A percentile compares a stretch with the other conserved stretches of the same genome.
Conservation (phyloP, 768 basidiomycete species). For the Psilocybe tampanensis region DNA sequence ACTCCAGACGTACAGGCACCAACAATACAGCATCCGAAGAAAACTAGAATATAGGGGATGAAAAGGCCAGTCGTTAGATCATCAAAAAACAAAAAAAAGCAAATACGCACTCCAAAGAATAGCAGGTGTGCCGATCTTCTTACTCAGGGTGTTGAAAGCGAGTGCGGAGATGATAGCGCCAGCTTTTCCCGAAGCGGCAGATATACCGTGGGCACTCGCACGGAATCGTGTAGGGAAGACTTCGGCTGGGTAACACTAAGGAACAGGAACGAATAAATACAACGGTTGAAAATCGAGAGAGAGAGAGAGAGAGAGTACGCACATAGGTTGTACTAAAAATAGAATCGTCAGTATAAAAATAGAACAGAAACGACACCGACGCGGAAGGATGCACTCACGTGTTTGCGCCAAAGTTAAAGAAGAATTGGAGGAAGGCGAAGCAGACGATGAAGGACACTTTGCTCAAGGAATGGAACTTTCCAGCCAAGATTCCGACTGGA, state of each 20-base stretch:
- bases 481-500: conserved; percentile 69
- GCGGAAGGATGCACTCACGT: conserved; percentile 39
- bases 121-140: conserved; percentile 62
- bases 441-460: conserved; percentile 67
- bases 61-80: not conserved
- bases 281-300: not conserved
- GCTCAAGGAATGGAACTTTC: conserved; percentile 56
- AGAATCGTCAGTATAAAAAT: not conserved
- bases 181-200: conserved; percentile 71
- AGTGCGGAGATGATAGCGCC: conserved; percentile 81
- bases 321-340: conserved; percentile 53
- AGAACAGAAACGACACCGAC: too few relatives aligned
- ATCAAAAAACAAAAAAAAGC: not conserved
- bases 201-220: conserved; percentile 74
- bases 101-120: conserved; percentile 70
- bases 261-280: too few relatives aligned
- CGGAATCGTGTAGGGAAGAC: conserved; percentile 80
- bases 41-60: conserved; percentile 43
- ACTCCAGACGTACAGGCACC: conserved; percentile 42
- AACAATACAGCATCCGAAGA: conserved; percentile 62
- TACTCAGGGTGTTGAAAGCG: conserved; percentile 65
- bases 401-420: conserved; percentile 85
- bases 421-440: conserved; percentile 77
- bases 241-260: conserved; percentile 76
- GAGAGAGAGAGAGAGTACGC: too few relatives aligned